A percentile compares a stretch with the other conserved stretches of the same genome.
These are phyloP conservation scores for Lentinula novae-zelandiae DNA, from an alignment of 1,284 basidiomycete species.

Conservation along the genomic window DNA sequence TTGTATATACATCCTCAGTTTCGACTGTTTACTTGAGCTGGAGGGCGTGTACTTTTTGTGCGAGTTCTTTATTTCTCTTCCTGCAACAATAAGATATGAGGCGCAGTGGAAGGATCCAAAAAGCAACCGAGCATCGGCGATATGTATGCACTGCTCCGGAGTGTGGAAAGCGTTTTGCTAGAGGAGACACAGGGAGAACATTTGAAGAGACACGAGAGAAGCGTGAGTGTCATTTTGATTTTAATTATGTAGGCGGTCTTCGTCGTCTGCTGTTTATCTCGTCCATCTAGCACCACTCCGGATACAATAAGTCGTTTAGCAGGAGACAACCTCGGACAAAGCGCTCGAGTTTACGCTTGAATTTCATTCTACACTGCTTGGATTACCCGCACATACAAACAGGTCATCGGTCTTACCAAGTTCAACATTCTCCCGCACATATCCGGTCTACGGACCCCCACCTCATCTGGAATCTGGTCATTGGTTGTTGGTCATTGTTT, in stretches of 20 bases:
- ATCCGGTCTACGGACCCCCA: too few relatives aligned
- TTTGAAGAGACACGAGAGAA: slow-evolving; percentile 47
- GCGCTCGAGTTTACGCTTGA: slow-evolving; percentile 66
- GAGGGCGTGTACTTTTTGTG: too few relatives aligned
- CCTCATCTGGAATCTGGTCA: too few relatives aligned
- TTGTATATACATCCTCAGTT: too few relatives aligned
- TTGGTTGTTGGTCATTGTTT: too few relatives aligned
- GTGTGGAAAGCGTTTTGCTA: slow-evolving; percentile 74
- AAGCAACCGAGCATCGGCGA: slow-evolving; percentile 42
- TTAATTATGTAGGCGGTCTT: not conserved
- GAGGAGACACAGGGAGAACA: slow-evolving; percentile 53
- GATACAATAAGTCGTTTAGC: slow-evolving; percentile 75
- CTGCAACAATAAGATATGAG: too few relatives aligned
- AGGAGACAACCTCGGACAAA: slow-evolving; percentile 80
- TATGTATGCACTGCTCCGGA: slow-evolving; percentile 68
- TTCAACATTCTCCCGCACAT: too few relatives aligned
- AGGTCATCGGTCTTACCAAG: too few relatives aligned
- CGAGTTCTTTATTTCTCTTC: too few relatives aligned
- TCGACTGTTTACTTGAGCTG: too few relatives aligned
- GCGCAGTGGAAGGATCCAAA: slow-evolving; percentile 17
- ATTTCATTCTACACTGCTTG: not conserved
- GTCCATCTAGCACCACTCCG: slow-evolving; percentile 64
- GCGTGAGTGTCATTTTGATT: slow-evolving; percentile 39
- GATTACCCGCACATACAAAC: too few relatives aligned
- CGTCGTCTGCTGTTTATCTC: slow-evolving; percentile 23